Base-by-base conservation (phyloP, 345 rosid species). In the Salix viminalis region DNA sequence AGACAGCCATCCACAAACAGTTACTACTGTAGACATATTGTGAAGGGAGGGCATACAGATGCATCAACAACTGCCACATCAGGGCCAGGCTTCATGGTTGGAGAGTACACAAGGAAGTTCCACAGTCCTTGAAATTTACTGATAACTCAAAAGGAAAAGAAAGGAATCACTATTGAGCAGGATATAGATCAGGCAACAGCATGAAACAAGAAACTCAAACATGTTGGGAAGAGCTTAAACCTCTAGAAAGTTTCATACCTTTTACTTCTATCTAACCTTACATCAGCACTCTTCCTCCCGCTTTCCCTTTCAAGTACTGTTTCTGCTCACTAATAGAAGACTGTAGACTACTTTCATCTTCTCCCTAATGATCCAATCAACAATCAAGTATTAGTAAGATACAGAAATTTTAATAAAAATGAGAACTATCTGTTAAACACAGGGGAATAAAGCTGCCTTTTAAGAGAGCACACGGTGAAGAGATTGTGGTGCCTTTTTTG, bases 51-150 rank as follows among this genome's bases (percentile, higher is more conserved):
- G 16, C 85, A 69, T 88, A 87, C 88, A 67, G 77, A 60, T 80
- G 75, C 83, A 48, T 81, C 84, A 2, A 62, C 68, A 75, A 75
- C 72, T 77, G 84, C 61, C 44, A 79, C 69, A 71, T 85, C 86
- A 16, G 85, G 70, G 65, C 41, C 85, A 79, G 85, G 77, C 74
- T 85, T 88, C 80, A 81, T 82, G 56, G 68, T 66, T 75, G 88
- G 82, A 77, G 84, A 71, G 77, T 67, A 84, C 37, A 18, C 75
- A 73, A 89, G 83, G 85, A 85, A 77, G 80, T 86, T 87, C 93
- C 93, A 91, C 58, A 86, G 75, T 80, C 96, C 92, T 82, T 80
- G 87, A 79, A 87, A 85, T 81, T 75, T 85, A 70, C 89, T 79
- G 82, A 60, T 71, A 84, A 75, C 68, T 76, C 84, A 54, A 69